Evolutionary conservation across 2,329 filamentous ascomycete species (phyloP).

Genomic region (Aspergillus aculeatinus): DNA sequence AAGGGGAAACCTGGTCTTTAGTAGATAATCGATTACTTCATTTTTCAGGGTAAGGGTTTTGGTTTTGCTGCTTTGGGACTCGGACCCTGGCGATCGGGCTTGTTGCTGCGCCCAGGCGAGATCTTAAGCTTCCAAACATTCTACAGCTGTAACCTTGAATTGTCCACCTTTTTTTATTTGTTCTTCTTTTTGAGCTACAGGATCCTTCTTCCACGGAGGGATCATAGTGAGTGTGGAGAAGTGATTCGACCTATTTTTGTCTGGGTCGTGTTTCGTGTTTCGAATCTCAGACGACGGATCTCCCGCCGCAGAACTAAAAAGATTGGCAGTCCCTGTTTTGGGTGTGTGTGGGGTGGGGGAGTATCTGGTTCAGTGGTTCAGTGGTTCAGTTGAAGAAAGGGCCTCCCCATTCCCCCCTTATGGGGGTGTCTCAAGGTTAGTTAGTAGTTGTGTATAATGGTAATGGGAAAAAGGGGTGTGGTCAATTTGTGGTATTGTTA

Average conservation of each 20-base stretch:
- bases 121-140: not conserved
- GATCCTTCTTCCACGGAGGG: not conserved
- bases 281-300: slow-evolving; percentile 8
- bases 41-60: not conserved
- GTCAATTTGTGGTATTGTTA: no score
- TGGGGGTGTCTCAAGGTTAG: not conserved
- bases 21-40: not conserved
- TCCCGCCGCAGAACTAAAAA: slow-evolving; percentile 1
- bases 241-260: not conserved
- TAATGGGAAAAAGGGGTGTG: no score
- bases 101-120: not conserved
- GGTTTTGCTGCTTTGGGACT: not conserved
- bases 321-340: slow-evolving; percentile 1
- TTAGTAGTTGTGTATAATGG: no score
- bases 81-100: not conserved
- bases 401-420: not conserved
- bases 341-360: not conserved
- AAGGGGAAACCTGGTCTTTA: not conserved
- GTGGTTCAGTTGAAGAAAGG: not conserved
- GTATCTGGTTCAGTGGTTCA: not conserved
- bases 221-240: not conserved
- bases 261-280: slow-evolving; percentile 1
- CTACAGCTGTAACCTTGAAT: not conserved
- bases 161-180: not conserved
- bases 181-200: not conserved